A percentile compares a stretch with the other conserved stretches of the same genome.
These are phyloP conservation scores for Myxozyma monticola DNA, from an alignment of 805 yeast species.

Conservation along the genomic window DNA sequence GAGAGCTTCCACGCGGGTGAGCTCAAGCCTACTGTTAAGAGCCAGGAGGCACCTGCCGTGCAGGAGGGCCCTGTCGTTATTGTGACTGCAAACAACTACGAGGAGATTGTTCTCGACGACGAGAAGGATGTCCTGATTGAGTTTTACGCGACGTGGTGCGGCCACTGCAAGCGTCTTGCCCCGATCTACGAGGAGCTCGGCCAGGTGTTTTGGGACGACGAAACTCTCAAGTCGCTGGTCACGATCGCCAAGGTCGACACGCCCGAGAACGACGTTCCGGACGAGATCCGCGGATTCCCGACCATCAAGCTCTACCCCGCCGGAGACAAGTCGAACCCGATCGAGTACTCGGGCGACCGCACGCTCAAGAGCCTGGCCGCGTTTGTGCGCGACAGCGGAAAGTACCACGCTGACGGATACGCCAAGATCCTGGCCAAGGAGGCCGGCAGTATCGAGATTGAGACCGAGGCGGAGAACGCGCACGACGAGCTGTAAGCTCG, in stretches of 20 bases:
- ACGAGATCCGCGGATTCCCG: conserved; percentile 82
- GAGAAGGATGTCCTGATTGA: conserved; percentile 75
- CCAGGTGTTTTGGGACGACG: conserved; percentile 56
- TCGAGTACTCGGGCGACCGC: conserved; percentile 70
- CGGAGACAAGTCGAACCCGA: conserved; percentile 64
- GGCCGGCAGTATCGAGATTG: background rate
- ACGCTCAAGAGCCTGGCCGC: conserved; percentile 65
- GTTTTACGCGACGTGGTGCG: conserved; percentile 88
- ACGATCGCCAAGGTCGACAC: conserved; percentile 86
- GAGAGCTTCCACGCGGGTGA: conserved; percentile 62
- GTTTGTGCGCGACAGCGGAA: conserved; percentile 71
- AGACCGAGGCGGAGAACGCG: background rate
- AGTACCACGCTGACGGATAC: conserved; percentile 59
- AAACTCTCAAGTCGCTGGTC: conserved; percentile 54
- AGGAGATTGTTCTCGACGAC: conserved; percentile 60
- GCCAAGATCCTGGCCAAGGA: conserved; percentile 29
- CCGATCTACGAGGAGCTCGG: conserved; percentile 89
- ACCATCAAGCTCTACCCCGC: conserved; percentile 91
- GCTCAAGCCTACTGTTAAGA: conserved; percentile 71
- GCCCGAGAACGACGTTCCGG: conserved; percentile 82
- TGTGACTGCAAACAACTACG: conserved; percentile 82
- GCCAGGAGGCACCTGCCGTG: conserved; percentile 79
- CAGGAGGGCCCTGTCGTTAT: conserved; percentile 72
- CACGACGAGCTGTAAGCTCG: conserved; percentile 18
- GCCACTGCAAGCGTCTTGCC: conserved; percentile 89